Conservation (phyloP, 1,284 basidiomycete species). For the Limonomyces culmigenus region DNA sequence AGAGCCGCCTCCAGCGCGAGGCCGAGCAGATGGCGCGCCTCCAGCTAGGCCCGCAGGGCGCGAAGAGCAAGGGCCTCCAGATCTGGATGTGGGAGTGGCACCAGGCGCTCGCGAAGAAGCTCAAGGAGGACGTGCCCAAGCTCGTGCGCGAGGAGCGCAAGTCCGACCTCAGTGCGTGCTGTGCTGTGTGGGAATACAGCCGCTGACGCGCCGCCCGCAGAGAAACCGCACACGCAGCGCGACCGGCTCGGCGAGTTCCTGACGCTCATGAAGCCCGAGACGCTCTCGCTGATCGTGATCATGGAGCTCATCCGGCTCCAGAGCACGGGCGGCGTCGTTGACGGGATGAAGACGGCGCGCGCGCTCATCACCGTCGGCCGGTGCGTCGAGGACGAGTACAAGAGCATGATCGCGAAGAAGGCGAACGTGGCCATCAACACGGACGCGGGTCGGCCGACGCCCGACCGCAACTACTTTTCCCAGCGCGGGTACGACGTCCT, state of each 20-base stretch:
- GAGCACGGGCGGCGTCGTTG: constrained; percentile 58
- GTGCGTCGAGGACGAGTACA: constrained; percentile 80
- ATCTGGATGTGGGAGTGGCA: constrained; percentile 87
- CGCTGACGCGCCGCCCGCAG: not conserved
- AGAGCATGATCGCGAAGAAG: constrained; percentile 63
- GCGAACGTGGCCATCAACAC: constrained; percentile 40
- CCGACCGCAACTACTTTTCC: constrained; percentile 29
- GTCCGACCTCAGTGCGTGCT: not conserved
- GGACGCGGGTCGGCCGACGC: constrained; percentile 13
- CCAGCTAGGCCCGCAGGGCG: constrained; percentile 25
- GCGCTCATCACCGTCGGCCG: constrained; percentile 73
- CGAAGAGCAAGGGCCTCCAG: constrained; percentile 44
- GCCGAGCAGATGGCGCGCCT: constrained; percentile 40
- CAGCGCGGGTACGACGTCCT: constrained; percentile 37
- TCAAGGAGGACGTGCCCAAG: constrained; percentile 38
- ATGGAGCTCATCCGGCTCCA: constrained; percentile 81
- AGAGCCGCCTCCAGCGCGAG: constrained; percentile 55
- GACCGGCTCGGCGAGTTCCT: constrained; percentile 45
- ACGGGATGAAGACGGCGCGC: constrained; percentile 86
- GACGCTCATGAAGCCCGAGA: constrained; percentile 57
- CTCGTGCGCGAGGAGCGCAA: constrained; percentile 25
- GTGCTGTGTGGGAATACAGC: not conserved
- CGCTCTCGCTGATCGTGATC: constrained; percentile 80
- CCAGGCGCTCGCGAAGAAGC: constrained; percentile 33
- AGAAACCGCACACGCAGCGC: not conserved